phyloP scores from a whole-genome alignment of 1,139 yeast species.

The Debaryomycetaceae sp. region DNA sequence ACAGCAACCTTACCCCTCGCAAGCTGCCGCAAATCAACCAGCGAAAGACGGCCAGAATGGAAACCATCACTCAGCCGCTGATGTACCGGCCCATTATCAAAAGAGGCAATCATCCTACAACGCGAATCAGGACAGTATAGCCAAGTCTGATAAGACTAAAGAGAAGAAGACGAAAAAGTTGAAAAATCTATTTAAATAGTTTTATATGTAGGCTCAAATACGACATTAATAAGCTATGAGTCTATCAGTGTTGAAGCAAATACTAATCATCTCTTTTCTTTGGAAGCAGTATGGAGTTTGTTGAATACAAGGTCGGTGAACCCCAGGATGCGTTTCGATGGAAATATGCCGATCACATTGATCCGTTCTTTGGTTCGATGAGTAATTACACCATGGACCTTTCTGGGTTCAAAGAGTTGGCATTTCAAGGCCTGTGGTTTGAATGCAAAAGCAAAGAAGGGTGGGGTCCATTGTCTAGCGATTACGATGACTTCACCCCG shows the following conservation, averaged over 20 bases:
- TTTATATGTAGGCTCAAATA: neutral
- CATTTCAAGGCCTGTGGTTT: conserved; percentile 14
- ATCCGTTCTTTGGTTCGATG: neutral
- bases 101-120: conserved; percentile 2
- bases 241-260: too few species aligned
- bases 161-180: conserved; percentile 8
- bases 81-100: conserved; percentile 7
- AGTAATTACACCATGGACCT: neutral
- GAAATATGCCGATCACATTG: neutral
- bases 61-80: neutral
- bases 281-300: neutral
- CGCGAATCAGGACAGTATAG: neutral
- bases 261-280: neutral
- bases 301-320: neutral
- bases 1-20: neutral
- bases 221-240: too few species aligned
- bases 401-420: conserved; percentile 8
- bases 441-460: conserved; percentile 45
- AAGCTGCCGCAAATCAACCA: neutral
- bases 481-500: conserved; percentile 68
- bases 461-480: conserved; percentile 66
- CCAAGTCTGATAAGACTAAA: conserved; percentile 1
- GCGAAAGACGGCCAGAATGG: neutral
- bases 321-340: neutral
- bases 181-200: conserved; percentile 8